Conservation (phyloP, 345 rosid species). For the Moringa oleifera region DNA sequence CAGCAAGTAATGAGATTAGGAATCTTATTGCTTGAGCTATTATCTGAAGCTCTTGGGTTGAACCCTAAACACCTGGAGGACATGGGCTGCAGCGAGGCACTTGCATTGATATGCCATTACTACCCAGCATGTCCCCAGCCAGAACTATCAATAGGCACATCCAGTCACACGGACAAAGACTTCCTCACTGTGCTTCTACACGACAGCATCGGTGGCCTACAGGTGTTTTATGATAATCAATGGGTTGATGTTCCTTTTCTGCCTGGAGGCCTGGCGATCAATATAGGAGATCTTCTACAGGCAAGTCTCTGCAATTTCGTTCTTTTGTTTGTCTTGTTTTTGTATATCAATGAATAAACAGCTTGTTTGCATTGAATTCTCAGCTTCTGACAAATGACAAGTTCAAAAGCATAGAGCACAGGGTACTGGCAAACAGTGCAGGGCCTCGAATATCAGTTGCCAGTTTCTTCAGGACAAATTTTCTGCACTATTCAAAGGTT, state of each 20-base stretch:
- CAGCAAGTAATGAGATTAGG: constrained; percentile 24
- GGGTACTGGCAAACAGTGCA: neutral
- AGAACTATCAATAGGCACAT: constrained; percentile 26
- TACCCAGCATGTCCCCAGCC: constrained; percentile 39
- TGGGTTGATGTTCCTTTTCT: constrained; percentile 31
- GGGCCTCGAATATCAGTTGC: constrained; percentile 14
- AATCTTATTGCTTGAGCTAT: constrained; percentile 18
- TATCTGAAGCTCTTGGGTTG: constrained; percentile 39
- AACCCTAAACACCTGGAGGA: constrained; percentile 19
- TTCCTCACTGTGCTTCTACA: constrained; percentile 40
- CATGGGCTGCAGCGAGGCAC: constrained; percentile 25
- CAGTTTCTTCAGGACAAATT: constrained; percentile 19
- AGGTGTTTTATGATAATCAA: constrained; percentile 19
- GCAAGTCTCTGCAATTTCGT: too few species aligned
- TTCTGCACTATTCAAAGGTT: constrained; percentile 3
- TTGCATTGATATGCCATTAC: constrained; percentile 23
- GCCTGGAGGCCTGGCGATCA: constrained; percentile 31
- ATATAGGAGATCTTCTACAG: constrained; percentile 38
- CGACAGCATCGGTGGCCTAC: constrained; percentile 42
- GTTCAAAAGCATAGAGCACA: constrained; percentile 1
- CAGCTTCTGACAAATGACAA: constrained; percentile 39
- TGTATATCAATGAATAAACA: too few species aligned
- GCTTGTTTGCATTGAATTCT: constrained; percentile 5
- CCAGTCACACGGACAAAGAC: constrained; percentile 24
- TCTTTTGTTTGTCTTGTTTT: too few species aligned